A percentile compares a stretch with the other conserved stretches of the same genome.
These are phyloP conservation scores for Smittium mucronatum DNA, from an alignment of 371 early-diverging fungal genomes.

Conservation along the genomic window DNA sequence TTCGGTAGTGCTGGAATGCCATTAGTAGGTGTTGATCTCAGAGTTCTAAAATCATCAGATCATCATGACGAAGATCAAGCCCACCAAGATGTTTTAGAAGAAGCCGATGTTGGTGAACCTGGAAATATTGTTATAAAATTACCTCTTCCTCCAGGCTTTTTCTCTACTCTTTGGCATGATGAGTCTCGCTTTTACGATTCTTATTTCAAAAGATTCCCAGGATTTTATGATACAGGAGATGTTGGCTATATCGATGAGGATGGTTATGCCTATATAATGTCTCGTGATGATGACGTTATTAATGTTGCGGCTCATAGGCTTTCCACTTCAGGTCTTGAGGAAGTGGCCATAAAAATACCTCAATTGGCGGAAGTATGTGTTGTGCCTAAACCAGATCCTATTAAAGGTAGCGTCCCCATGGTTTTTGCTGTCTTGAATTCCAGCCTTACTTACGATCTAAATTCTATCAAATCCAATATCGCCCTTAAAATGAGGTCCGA, in stretches of 20 bases:
- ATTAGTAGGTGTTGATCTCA: conserved; percentile 61
- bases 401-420: conserved; percentile 57
- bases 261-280: conserved; percentile 66
- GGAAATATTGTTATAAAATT: conserved; percentile 68
- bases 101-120: conserved; percentile 38
- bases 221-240: conserved; percentile 77
- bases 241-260: conserved; percentile 63
- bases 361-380: conserved; percentile 67
- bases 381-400: conserved; percentile 45
- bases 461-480: conserved; percentile 34
- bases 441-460: conserved; percentile 17
- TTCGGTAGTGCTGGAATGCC: conserved; percentile 57
- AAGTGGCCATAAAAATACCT: conserved; percentile 52
- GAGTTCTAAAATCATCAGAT: conserved; percentile 38
- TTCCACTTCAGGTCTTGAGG: conserved; percentile 83
- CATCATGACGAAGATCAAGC: conserved; percentile 31
- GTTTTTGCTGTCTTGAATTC: conserved; percentile 43
- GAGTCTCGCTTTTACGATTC: conserved; percentile 56
- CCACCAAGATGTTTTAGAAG: conserved; percentile 19
- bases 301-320: conserved; percentile 90
- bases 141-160: conserved; percentile 66
- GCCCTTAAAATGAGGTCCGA: conserved; percentile 40
- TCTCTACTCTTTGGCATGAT: conserved; percentile 62
- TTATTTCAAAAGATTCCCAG: conserved; percentile 65
- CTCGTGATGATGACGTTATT: conserved; percentile 86